Evolutionary conservation across 176 grass and related monocot genomes (phyloP).

Genomic region (Ampelocalamus luodianensis): DNA sequence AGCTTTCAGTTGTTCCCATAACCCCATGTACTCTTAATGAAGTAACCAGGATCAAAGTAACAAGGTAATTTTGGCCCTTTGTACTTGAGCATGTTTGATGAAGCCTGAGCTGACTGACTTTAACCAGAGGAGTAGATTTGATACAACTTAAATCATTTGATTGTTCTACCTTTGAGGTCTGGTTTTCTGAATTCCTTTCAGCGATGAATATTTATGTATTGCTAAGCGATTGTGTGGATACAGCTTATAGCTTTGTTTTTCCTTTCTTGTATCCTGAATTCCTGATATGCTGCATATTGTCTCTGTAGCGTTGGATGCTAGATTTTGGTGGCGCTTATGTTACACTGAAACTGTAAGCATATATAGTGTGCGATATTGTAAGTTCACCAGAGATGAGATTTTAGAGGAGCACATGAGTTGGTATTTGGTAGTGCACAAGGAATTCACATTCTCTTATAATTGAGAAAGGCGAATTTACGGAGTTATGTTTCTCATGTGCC

Average conservation of each 20-base stretch:
- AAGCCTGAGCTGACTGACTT: not conserved
- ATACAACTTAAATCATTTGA: not conserved
- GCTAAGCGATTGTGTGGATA: not conserved
- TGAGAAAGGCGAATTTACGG: not conserved
- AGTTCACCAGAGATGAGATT: not conserved
- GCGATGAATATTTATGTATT: not conserved
- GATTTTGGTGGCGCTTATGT: not conserved
- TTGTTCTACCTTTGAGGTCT: not conserved
- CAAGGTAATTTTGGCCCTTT: conserved; percentile 12
- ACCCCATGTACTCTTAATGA: not conserved
- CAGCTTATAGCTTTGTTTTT: not conserved
- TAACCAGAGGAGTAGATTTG: not conserved
- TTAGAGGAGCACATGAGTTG: not conserved
- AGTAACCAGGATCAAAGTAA: not conserved
- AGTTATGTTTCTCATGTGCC: not conserved
- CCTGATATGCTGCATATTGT: not conserved
- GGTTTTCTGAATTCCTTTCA: not conserved
- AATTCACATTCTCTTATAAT: not conserved
- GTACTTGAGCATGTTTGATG: not conserved
- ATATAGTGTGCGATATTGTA: not conserved
- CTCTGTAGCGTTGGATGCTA: not conserved
- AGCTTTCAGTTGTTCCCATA: conserved; percentile 1
- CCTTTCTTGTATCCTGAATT: not conserved
- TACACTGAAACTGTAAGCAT: not conserved
- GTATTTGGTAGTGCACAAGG: not conserved